phyloP scores from a whole-genome alignment of 2,329 filamentous ascomycete species.

The Ophiosphaerella narmari region DNA sequence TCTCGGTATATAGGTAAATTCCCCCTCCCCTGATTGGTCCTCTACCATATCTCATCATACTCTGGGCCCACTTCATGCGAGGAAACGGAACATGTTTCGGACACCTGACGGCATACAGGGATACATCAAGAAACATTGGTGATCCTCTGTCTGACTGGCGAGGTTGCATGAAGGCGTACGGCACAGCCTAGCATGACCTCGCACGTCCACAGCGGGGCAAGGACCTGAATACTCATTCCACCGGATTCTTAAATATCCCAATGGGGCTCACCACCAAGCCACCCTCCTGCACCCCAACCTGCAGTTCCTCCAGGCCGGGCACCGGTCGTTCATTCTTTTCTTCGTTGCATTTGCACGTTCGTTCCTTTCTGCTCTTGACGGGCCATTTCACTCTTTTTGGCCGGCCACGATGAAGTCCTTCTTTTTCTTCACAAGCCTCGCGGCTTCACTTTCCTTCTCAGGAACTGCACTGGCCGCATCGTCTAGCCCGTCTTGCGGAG shows the following conservation, averaged over 20 bases:
- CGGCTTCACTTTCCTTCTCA: constrained; percentile 24
- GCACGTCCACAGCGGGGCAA: constrained; percentile 21
- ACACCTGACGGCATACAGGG: constrained; percentile 12
- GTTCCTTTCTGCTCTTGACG: constrained; percentile 28
- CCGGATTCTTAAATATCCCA: constrained; percentile 9
- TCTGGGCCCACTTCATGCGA: constrained; percentile 3
- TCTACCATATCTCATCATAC: background rate
- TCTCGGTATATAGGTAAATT: no score
- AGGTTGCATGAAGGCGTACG: constrained; percentile 24
- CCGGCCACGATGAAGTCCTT: constrained; percentile 36
- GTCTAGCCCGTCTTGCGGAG: constrained; percentile 27
- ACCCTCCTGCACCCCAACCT: constrained; percentile 2
- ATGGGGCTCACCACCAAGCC: background rate
- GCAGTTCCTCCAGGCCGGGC: constrained; percentile 27
- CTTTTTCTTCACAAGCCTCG: constrained; percentile 20
- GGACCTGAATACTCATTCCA: constrained; percentile 16
- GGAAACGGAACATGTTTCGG: constrained; percentile 40
- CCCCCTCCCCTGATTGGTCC: no score
- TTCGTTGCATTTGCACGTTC: constrained; percentile 17
- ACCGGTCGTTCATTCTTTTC: constrained; percentile 26
- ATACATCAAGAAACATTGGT: constrained; percentile 5
- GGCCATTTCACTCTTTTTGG: constrained; percentile 33
- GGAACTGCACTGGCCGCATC: constrained; percentile 16
- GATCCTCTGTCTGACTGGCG: background rate
- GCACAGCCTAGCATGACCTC: constrained; percentile 17